These are phyloP conservation scores for Sporothrix humicola DNA, from an alignment of 2,329 filamentous ascomycete species.

Conservation along the genomic window DNA sequence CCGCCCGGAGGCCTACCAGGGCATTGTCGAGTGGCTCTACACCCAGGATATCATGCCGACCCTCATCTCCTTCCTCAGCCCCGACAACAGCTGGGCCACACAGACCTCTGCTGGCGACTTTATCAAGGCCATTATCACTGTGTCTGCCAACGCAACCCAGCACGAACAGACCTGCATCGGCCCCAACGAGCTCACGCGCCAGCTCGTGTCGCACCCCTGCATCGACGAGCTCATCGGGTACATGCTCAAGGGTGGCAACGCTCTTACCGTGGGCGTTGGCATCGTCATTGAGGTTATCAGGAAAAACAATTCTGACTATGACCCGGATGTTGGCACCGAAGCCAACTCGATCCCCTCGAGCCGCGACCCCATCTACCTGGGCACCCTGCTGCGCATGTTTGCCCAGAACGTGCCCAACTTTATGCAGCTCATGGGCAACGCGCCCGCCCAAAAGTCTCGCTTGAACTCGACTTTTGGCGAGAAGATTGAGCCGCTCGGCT, in stretches of 20 bases:
- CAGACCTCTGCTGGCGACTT: constrained; percentile 98
- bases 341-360: constrained; percentile 79
- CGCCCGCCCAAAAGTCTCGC: constrained; percentile 72
- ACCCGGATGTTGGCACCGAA: constrained; percentile 85
- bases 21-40: constrained; percentile 97
- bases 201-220: constrained; percentile 86
- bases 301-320: constrained; percentile 99
- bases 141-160: constrained; percentile 96
- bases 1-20: constrained; percentile 86
- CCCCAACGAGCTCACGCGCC: constrained; percentile 92
- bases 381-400: constrained; percentile 85
- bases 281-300: constrained; percentile 98
- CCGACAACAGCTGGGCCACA: constrained; percentile 84
- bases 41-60: constrained; percentile 85
- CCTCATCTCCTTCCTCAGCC: constrained; percentile 83
- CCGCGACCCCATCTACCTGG: constrained; percentile 93
- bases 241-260: constrained; percentile 93
- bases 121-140: constrained; percentile 97
- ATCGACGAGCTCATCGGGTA: constrained; percentile 83
- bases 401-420: constrained; percentile 92
- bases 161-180: constrained; percentile 99
- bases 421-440: constrained; percentile 85
- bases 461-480: constrained; percentile 87
- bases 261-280: constrained; percentile 92
- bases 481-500: constrained; percentile 91